Percentiles rank a stretch among this genome's conserved stretches.
phyloP scores from a whole-genome alignment of 768 basidiomycete species.

The Chalciporus sphaerocephalus region DNA sequence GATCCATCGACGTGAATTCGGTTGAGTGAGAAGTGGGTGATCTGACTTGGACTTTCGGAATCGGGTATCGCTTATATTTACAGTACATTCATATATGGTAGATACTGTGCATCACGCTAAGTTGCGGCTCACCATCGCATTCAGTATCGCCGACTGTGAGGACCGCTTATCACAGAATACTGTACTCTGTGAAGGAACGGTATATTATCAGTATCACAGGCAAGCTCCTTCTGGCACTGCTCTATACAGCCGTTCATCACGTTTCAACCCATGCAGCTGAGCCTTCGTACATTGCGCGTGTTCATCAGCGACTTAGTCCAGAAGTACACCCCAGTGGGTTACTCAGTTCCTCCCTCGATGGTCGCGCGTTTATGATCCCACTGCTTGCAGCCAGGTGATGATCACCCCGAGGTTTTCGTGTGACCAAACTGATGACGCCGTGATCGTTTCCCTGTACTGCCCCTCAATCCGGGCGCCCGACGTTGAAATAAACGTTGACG shows the following conservation, averaged over 20 bases:
- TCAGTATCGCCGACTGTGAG: no score
- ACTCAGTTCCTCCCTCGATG: not conserved
- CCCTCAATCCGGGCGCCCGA: slow-evolving; percentile 80
- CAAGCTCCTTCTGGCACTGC: not conserved
- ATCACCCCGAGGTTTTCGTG: slow-evolving; percentile 76
- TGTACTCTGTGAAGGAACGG: not conserved
- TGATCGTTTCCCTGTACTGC: slow-evolving; percentile 61
- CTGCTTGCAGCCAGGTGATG: slow-evolving; percentile 39
- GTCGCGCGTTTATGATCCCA: not conserved
- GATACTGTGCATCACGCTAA: no score
- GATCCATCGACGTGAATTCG: slow-evolving; percentile 39
- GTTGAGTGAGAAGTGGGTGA: not conserved
- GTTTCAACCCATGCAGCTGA: not conserved
- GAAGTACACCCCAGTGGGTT: not conserved
- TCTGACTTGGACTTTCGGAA: not conserved
- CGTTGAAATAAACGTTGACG: slow-evolving; percentile 73
- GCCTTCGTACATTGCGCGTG: no score
- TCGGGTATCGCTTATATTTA: slow-evolving; percentile 5
- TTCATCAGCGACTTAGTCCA: not conserved
- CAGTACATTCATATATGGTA: no score
- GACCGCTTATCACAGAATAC: not conserved
- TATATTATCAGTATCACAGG: not conserved
- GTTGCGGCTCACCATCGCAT: no score
- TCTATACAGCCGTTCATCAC: not conserved
- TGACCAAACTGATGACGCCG: slow-evolving; percentile 51